A percentile compares a stretch with the other conserved stretches of the same genome.
Conservation (phyloP, 139 green algal species). For the Chlamydomonas sphaeroides region DNA sequence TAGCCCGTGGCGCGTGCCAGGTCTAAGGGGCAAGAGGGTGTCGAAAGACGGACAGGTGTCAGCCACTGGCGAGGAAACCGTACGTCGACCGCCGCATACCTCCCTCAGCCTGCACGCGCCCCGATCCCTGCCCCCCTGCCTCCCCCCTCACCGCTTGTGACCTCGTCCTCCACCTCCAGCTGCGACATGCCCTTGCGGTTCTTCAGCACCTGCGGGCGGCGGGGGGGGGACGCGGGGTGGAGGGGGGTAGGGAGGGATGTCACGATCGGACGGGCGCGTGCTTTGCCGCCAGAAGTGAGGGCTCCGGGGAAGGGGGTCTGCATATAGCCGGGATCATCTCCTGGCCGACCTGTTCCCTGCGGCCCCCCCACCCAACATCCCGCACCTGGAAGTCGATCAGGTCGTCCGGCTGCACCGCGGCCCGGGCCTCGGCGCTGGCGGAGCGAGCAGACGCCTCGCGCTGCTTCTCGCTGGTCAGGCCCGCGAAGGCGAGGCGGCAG, state of each 20-base stretch:
- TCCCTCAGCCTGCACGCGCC: too few relatives aligned
- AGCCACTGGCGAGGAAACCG: too few relatives aligned
- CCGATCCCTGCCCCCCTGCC: too few relatives aligned
- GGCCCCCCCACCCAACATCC: neutral
- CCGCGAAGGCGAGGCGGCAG: slow-evolving; percentile 80
- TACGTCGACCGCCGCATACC: too few relatives aligned
- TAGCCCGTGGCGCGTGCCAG: slow-evolving; percentile 84
- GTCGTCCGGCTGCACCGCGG: slow-evolving; percentile 66
- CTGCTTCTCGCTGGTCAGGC: slow-evolving; percentile 76
- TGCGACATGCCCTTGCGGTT: slow-evolving; percentile 78
- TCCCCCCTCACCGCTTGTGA: slow-evolving; percentile 56
- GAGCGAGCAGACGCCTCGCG: slow-evolving; percentile 71
- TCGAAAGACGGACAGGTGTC: too few relatives aligned
- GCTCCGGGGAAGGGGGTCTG: too few relatives aligned
- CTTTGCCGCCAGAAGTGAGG: too few relatives aligned
- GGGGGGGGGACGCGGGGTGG: too few relatives aligned
- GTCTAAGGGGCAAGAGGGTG: slow-evolving; percentile 64
- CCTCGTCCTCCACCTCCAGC: slow-evolving; percentile 93
- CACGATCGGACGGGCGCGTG: too few relatives aligned
- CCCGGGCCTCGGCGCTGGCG: slow-evolving; percentile 25
- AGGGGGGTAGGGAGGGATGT: too few relatives aligned
- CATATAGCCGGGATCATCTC: too few relatives aligned
- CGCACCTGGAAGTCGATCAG: slow-evolving; percentile 51
- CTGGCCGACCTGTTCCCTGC: too few relatives aligned
- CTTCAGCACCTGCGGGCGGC: slow-evolving; percentile 70